These are phyloP conservation scores for Cyclostephanos tholiformis DNA, from an alignment of 108 stramenopile species.

Conservation along the genomic window DNA sequence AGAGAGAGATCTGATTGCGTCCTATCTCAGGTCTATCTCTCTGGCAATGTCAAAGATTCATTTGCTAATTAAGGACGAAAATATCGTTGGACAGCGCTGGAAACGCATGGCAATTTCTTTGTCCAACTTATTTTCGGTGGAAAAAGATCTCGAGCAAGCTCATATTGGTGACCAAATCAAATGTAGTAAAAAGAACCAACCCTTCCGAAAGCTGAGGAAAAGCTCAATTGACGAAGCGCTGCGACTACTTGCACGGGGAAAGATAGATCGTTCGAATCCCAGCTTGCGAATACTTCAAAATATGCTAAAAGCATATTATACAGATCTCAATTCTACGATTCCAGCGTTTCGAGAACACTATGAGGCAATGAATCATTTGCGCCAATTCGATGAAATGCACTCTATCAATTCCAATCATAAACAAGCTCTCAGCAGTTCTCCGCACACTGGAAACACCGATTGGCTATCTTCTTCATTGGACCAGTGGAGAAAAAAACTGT, in stretches of 20 bases:
- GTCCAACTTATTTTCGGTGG: constrained; percentile 75
- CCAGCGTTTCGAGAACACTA: constrained; percentile 68
- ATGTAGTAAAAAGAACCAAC: constrained; percentile 59
- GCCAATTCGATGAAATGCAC: constrained; percentile 34
- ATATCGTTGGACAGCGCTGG: constrained; percentile 65
- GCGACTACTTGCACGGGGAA: constrained; percentile 61
- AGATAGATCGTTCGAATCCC: constrained; percentile 66
- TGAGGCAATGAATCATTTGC: constrained; percentile 52
- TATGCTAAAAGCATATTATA: constrained; percentile 73
- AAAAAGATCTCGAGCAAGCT: constrained; percentile 77
- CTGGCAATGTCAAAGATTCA: constrained; percentile 57
- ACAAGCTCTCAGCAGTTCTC: constrained; percentile 5
- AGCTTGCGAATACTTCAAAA: constrained; percentile 48
- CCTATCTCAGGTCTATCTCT: constrained; percentile 56
- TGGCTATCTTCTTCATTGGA: constrained; percentile 22
- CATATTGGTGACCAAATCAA: constrained; percentile 57
- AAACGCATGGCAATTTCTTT: constrained; percentile 70
- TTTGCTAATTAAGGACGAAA: constrained; percentile 62
- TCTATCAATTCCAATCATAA: constrained; percentile 13
- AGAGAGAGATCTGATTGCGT: constrained; percentile 61
- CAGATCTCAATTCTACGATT: constrained; percentile 72
- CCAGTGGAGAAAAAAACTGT: not conserved
- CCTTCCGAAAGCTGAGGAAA: constrained; percentile 73
- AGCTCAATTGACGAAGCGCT: constrained; percentile 67
- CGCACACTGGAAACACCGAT: constrained; percentile 11